Conservation (phyloP, 192 early-diverging fungal genomes). For the Backusella parvicylindrica region DNA sequence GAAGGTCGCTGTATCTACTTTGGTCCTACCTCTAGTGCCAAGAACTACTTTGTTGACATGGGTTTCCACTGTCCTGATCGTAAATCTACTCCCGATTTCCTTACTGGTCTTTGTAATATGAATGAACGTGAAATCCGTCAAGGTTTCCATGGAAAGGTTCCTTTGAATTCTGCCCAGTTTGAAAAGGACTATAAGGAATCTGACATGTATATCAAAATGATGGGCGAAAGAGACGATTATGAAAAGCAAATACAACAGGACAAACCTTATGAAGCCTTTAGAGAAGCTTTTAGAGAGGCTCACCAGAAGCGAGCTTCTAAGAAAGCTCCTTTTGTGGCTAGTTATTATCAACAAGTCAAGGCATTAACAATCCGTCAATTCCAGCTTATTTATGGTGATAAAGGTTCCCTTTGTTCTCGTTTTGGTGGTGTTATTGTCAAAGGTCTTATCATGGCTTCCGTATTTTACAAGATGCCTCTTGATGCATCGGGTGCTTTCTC, state of each 20-base stretch:
- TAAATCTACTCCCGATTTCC: constrained; percentile 60
- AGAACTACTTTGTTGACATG: constrained; percentile 44
- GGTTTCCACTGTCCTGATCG: constrained; percentile 51
- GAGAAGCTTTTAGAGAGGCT: constrained; percentile 50
- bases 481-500: constrained; percentile 61
- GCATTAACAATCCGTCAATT: constrained; percentile 49
- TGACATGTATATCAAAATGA: constrained; percentile 23
- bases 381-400: constrained; percentile 43
- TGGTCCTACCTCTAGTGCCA: constrained; percentile 44
- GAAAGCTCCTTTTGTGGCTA: constrained; percentile 55
- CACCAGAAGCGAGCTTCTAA: constrained; percentile 43
- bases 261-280: constrained; percentile 32
- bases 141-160: constrained; percentile 47
- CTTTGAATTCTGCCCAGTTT: constrained; percentile 53
- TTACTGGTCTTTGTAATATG: constrained; percentile 58
- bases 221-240: constrained; percentile 30
- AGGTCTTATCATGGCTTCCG: constrained; percentile 68
- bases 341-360: constrained; percentile 48
- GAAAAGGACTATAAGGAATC: constrained; percentile 45
- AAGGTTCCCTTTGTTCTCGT: constrained; percentile 49
- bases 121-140: constrained; percentile 46
- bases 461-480: constrained; percentile 59
- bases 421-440: constrained; percentile 47
- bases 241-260: constrained; percentile 28
- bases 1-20: constrained; percentile 64